Base-by-base conservation (phyloP, 2,329 filamentous ascomycete genomes). In the Beauveria sp. region DNA sequence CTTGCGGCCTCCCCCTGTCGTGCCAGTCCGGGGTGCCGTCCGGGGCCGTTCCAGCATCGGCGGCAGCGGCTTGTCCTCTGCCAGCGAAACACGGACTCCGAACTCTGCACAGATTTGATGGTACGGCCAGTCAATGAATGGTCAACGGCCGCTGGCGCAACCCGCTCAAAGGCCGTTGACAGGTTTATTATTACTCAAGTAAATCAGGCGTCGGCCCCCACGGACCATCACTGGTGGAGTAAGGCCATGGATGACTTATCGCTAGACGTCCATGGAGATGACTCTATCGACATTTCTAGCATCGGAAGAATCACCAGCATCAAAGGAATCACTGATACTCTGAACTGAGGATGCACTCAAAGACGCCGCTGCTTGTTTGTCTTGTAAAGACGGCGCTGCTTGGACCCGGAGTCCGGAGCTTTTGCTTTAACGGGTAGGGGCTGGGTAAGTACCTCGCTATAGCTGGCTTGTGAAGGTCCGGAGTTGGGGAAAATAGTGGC, bases 401-500 rank as follows among this genome's bases (percentile, higher is more conserved):
- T 7, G 44, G 44, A 16, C 22, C 12, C 44, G 4, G 14, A 47
- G 44, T 14, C 47, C 26, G 47, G 26, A 20, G 47, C 24, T 50
- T 50, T 50, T 50, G 47, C 47, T 50, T n/a, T 9, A 30, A 47
- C 2, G 10, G n/a, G 43, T 47, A 26, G 20, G 44, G 14, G 30
- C 41, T 8, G 18, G 26, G 47, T 50, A 24, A 24, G 22, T 24
- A 28, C 47, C 41, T 43, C 8, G n/a, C 18, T 18, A 3, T 16
- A 16, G 44, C n/a, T 47, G 53, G 53, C 53, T 55, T 55, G 53
- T 55, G 40, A 55, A 55, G 46, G 53, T 26, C 53, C 18, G 28
- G 9, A 18, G 18, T 30, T 30, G 16, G 22, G 20, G 14, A 47
- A 24, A 47, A 47, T 26, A 47, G 44, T 26, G 44, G 44, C 44